Percentiles rank a stretch among this genome's conserved stretches.
Conservation (phyloP, 805 yeast genomes). For the Torulaspora maleeae region DNA sequence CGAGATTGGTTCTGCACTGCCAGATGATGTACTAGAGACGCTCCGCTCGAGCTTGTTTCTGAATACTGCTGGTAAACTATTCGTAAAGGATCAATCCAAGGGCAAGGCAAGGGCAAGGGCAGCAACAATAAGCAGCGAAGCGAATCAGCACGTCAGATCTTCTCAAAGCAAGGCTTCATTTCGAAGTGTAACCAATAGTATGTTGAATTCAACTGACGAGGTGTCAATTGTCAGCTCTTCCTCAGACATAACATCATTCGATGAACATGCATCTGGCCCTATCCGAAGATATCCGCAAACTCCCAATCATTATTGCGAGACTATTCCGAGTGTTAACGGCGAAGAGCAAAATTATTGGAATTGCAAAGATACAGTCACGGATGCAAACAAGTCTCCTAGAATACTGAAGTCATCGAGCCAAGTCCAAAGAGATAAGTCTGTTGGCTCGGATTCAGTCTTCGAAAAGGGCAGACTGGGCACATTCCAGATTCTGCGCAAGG, state of each 20-base stretch:
- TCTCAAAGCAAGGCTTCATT: conserved; percentile 29
- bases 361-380: conserved; percentile 22
- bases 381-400: conserved; percentile 15
- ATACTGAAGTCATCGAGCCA: conserved; percentile 5
- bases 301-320: conserved; percentile 33
- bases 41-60: conserved; percentile 37
- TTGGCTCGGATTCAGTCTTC: conserved; percentile 15
- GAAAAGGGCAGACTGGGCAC: conserved; percentile 37
- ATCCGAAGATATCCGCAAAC: conserved; percentile 32
- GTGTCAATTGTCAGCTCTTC: conserved; percentile 27
- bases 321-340: conserved; percentile 9
- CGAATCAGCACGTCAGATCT: conserved; percentile 16
- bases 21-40: conserved; percentile 43
- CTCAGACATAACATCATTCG: conserved; percentile 32
- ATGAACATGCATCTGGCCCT: conserved; percentile 25
- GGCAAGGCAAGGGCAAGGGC: conserved; percentile 19
- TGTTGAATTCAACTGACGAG: conserved; percentile 27
- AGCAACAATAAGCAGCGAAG: conserved; percentile 16
- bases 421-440: conserved; percentile 4
- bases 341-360: conserved; percentile 33
- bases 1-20: conserved; percentile 51
- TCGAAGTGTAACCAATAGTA: conserved; percentile 26
- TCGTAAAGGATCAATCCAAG: conserved; percentile 27
- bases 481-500: conserved; percentile 61
- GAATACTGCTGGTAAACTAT: conserved; percentile 31